These are phyloP conservation scores for Papiliotrema fonsecae DNA, from an alignment of 1,284 basidiomycete genomes.

Conservation along the genomic window DNA sequence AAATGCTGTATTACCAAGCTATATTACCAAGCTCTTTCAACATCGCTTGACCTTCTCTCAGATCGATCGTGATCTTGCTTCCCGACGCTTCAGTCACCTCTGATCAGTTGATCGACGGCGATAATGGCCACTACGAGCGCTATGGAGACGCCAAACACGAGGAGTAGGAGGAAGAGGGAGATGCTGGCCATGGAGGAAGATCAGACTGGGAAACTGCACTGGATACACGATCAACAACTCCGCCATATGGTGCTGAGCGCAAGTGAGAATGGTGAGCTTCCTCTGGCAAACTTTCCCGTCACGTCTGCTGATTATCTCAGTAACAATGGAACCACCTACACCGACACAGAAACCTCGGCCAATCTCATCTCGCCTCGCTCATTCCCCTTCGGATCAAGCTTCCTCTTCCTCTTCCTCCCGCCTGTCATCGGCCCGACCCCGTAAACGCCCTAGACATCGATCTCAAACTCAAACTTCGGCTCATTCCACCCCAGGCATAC, in stretches of 20 bases:
- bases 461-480: too few relatives aligned
- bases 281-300: too few relatives aligned
- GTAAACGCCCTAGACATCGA: conserved; percentile 24
- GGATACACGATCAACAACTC: conserved; percentile 20
- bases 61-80: conserved; percentile 2
- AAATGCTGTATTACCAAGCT: too few relatives aligned
- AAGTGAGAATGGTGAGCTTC: conserved; percentile 19
- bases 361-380: conserved; percentile 14
- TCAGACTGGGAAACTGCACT: conserved; percentile 5
- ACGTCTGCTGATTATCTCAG: too few relatives aligned
- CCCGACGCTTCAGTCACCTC: too few relatives aligned
- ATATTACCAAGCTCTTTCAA: too few relatives aligned
- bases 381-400: conserved; percentile 7
- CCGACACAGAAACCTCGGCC: conserved; percentile 25
- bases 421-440: conserved; percentile 1
- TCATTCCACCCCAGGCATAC: too few relatives aligned
- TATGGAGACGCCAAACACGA: conserved; percentile 19
- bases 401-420: conserved; percentile 3
- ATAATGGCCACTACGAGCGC: too few relatives aligned
- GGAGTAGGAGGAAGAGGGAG: conserved; percentile 16
- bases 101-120: too few relatives aligned
- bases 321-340: conserved; percentile 15
- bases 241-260: conserved; percentile 13
- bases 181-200: background rate
- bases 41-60: too few relatives aligned